Base-by-base conservation (phyloP, 2,329 filamentous ascomycete genomes). In the Fusarium compactum region DNA sequence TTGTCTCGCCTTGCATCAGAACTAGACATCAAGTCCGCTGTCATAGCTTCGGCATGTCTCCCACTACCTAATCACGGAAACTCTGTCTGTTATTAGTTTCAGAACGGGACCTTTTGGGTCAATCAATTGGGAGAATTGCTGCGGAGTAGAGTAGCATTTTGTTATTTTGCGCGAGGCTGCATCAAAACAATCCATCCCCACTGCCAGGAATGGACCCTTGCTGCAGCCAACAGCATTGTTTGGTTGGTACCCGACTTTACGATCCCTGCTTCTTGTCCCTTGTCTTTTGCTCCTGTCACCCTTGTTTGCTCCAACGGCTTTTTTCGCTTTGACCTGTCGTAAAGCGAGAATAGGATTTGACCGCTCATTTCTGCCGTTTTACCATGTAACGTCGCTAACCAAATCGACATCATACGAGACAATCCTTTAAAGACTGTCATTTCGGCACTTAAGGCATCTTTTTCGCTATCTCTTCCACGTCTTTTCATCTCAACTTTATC, bases 361-460 rank as follows among this genome's bases (percentile, higher is more conserved):
- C 63, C 63, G 63, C 63, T 66, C 47, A 66, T 66, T 66, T 66
- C 63, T 66, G 63, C 63, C 63, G 43, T 29, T 44, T 29, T 61
- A 15, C 63, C 43, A 66, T 66, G 63, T 66, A 66, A 66, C 55
- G 24, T 62, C 63, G 25, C 63, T 54, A 66, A 55, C 47, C 55
- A 29, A 44, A 45, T 61, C 30, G 45, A 61, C 25, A 66, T 62
- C n/a, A 55, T 50, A 58, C 63, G 51, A 67, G 58, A 43, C 15
- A 63, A 40, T 45, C 46, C 30, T 47, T 41, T 40, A 62, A 70
- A 57, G 24, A 47, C 46, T 43, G 58, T 46, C 55, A 29, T 30
- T 18, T 67, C 32, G 67, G 68, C 40, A 65, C 58, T 52, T 58
- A 43, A 11, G 10, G 4, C 9, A 25, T 41, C 52, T 51, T 22